Evolutionary conservation across 139 green algal genomes (phyloP), one percentile per base, ranked within the genome.

Genomic region (Chlamydomonas urium): DNA sequence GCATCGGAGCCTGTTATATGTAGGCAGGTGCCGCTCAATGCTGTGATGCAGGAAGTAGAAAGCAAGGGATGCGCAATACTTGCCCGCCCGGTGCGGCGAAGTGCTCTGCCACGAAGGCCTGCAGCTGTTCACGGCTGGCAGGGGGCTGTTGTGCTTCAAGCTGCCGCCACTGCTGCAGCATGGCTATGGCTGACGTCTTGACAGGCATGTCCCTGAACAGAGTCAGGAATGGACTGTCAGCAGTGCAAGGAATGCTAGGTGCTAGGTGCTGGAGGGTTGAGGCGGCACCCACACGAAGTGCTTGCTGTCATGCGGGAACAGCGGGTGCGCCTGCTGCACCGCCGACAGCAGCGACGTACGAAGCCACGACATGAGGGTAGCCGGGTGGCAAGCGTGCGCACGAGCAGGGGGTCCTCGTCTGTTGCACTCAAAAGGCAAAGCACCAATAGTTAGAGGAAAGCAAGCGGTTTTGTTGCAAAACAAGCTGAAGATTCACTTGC

Each of bases 151-250:
- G 45, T 56, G 45, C 45, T 56, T 56, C 21, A n/a, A n/a, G n/a
- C n/a, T n/a, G n/a, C n/a, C n/a, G 45, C 45, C 45, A 56, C 21
- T 56, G 17, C 21, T 56, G 17, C 17, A 38, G 24, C 2, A 38
- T 0, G 17, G n/a, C n/a, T 4, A 32, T 48, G 29, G 19, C 26
- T 32, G 53, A 63, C n/a, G 53, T 63, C 53, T 63, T 63, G 24
- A 63, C 29, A 32, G n/a, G 48, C 47, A 65, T 62, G 34, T 65
- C 67, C 38, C 47, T 47, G 50, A 24, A 63, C n/a, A 70, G 59
- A 26, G 23, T 17, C 2, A 24, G 28, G 34, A 0, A 10, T 24
- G 8, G 17, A 33, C 19, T 31, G 60, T 47, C 14, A 47, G n/a
- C n/a, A n/a, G n/a, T n/a, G n/a, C n/a, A n/a, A n/a, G n/a, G n/a